phyloP scores from a whole-genome alignment of 371 early-diverging fungal species.

The Circinella minor region DNA sequence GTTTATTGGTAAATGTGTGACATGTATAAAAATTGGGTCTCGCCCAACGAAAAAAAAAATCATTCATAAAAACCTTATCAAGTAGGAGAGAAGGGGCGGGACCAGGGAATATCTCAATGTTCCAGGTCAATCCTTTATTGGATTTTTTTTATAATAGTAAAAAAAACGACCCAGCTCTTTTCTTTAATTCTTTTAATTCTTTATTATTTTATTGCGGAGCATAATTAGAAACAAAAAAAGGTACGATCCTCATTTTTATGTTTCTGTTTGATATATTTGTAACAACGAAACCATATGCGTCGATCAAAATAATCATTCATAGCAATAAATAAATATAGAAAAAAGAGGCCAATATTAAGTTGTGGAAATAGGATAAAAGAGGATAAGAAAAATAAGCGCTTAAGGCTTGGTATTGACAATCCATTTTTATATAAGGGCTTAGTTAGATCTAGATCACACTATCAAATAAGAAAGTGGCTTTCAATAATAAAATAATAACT shows the following conservation, averaged over 20 bases:
- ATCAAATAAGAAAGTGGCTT: neutral
- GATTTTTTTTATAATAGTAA: neutral
- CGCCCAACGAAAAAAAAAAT: neutral
- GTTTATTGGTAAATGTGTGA: neutral
- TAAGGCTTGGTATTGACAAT: neutral
- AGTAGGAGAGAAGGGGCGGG: neutral
- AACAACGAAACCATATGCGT: neutral
- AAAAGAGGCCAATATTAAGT: no score
- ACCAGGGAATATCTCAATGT: neutral
- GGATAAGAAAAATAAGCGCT: neutral
- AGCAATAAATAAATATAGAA: no score
- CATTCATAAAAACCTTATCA: no score
- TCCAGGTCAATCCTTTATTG: conserved; percentile 6
- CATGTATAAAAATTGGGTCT: neutral
- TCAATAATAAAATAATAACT: neutral
- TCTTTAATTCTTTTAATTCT: no score
- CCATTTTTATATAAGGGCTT: neutral
- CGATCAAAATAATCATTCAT: no score
- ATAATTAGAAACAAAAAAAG: neutral
- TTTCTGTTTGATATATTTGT: neutral
- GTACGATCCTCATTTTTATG: neutral
- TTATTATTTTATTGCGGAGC: no score
- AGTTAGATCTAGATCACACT: conserved; percentile 10
- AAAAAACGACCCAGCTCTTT: no score
- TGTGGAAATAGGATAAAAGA: no score